Evolutionary conservation across 352 stramenopile genomes (phyloP).

Genomic region (Phytophthora crassamura): DNA sequence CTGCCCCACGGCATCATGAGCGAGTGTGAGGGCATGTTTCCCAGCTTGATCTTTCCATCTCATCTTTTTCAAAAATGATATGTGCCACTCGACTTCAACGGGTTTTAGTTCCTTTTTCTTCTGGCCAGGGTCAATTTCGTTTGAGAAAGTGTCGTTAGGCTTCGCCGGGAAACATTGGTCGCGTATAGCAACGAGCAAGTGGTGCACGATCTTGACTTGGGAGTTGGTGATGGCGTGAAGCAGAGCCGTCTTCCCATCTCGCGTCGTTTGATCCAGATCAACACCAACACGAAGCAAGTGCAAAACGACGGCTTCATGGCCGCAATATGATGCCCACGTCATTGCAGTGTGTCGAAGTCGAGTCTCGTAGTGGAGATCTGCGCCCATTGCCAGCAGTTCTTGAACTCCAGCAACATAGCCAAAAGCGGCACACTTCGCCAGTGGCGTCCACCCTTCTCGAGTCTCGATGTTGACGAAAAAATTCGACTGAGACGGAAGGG

Average conservation of each 20-base stretch:
- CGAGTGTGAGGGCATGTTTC: constrained; percentile 45
- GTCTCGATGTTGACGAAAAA: constrained; percentile 70
- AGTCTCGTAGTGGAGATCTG: constrained; percentile 54
- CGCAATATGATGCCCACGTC: constrained; percentile 81
- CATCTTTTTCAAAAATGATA: constrained; percentile 54
- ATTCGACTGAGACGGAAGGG: constrained; percentile 21
- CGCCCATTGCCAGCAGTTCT: constrained; percentile 55
- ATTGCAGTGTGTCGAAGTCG: constrained; percentile 70
- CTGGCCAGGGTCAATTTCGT: background rate
- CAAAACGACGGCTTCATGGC: constrained; percentile 67
- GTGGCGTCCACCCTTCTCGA: constrained; percentile 68
- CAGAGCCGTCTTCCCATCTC: constrained; percentile 70
- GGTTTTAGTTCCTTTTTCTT: constrained; percentile 11
- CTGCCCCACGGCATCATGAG: constrained; percentile 24
- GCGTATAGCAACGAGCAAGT: constrained; percentile 57
- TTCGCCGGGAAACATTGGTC: constrained; percentile 38
- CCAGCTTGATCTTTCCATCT: constrained; percentile 36
- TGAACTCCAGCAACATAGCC: constrained; percentile 46
- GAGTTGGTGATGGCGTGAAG: constrained; percentile 71
- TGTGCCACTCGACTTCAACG: constrained; percentile 61
- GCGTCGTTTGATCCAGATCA: constrained; percentile 46
- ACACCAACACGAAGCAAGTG: constrained; percentile 52
- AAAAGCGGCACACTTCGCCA: constrained; percentile 69
- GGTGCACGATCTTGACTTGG: constrained; percentile 57
- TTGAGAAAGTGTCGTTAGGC: constrained; percentile 40